Evolutionary conservation across 768 basidiomycete genomes (phyloP).

Genomic region (Galerina marginata): DNA sequence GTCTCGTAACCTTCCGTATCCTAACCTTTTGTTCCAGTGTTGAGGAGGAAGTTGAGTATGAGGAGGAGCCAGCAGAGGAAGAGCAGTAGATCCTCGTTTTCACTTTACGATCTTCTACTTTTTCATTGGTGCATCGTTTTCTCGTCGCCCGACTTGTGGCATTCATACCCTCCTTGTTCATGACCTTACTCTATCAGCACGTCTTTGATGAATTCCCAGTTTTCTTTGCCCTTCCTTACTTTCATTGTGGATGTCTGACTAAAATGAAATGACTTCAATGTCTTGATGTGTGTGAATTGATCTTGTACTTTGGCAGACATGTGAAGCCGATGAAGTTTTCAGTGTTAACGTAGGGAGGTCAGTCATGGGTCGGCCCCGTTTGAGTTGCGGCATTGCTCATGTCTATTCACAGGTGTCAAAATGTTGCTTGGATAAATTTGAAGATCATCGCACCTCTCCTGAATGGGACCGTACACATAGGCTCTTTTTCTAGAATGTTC

Average conservation of each 20-base stretch:
- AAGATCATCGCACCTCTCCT: too few species aligned
- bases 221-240: constrained; percentile 26
- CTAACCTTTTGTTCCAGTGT: constrained; percentile 49
- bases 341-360: too few species aligned
- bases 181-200: constrained; percentile 40
- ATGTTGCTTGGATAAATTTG: too few species aligned
- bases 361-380: background rate
- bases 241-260: constrained; percentile 37
- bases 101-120: constrained; percentile 20
- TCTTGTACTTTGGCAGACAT: constrained; percentile 3
- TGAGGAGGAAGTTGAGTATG: constrained; percentile 89
- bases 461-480: too few species aligned
- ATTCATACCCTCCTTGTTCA: constrained; percentile 21
- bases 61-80: constrained; percentile 77
- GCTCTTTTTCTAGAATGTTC: too few species aligned
- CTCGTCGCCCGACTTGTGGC: constrained; percentile 9
- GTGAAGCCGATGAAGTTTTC: constrained; percentile 2
- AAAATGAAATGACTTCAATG: constrained; percentile 33
- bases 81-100: constrained; percentile 43
- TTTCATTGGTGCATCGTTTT: constrained; percentile 17
- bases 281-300: constrained; percentile 15
- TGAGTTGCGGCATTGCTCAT: background rate
- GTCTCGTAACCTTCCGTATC: background rate
- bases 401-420: too few species aligned
- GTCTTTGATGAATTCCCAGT: constrained; percentile 41